These are phyloP conservation scores for Sarocladiaceae sp. DNA, from an alignment of 2,329 filamentous ascomycete species.

Conservation along the genomic window DNA sequence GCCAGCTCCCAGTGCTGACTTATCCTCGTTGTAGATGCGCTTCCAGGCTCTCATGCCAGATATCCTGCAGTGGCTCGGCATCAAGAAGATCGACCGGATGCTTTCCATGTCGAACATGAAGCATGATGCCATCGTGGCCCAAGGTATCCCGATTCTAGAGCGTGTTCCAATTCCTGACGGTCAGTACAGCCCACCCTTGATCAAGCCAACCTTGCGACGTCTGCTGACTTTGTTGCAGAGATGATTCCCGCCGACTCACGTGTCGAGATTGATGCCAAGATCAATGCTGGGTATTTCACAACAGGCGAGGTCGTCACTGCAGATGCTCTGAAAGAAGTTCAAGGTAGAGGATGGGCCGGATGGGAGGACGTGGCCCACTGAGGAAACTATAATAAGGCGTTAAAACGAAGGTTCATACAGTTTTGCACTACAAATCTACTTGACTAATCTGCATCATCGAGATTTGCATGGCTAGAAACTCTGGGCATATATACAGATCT, in stretches of 20 bases:
- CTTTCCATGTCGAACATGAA: conserved; percentile 83
- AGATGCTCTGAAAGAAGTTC: conserved; percentile 72
- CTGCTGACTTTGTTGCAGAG: conserved; percentile 40
- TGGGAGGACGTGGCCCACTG: conserved; percentile 15
- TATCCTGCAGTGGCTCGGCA: conserved; percentile 89
- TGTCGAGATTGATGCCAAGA: conserved; percentile 92
- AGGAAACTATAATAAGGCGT: background rate
- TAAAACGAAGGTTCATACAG: no score
- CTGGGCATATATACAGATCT: no score
- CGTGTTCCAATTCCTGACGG: conserved; percentile 73
- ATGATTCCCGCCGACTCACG: conserved; percentile 85
- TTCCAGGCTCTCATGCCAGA: conserved; percentile 96
- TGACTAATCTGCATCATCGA: no score
- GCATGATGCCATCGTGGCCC: conserved; percentile 73
- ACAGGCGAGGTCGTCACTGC: conserved; percentile 78
- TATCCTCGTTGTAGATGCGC: conserved; percentile 61
- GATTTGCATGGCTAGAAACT: no score
- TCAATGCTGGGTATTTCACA: conserved; percentile 76
- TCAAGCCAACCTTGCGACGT: background rate
- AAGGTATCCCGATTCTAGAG: conserved; percentile 47
- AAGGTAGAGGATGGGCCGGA: conserved; percentile 75
- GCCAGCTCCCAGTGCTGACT: no score
- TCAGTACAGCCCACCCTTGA: no score
- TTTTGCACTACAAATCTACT: no score
- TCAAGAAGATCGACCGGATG: conserved; percentile 93